These are phyloP conservation scores for Penicillium alfredii DNA, from an alignment of 495 filamentous ascomycete genomes.

Conservation along the genomic window DNA sequence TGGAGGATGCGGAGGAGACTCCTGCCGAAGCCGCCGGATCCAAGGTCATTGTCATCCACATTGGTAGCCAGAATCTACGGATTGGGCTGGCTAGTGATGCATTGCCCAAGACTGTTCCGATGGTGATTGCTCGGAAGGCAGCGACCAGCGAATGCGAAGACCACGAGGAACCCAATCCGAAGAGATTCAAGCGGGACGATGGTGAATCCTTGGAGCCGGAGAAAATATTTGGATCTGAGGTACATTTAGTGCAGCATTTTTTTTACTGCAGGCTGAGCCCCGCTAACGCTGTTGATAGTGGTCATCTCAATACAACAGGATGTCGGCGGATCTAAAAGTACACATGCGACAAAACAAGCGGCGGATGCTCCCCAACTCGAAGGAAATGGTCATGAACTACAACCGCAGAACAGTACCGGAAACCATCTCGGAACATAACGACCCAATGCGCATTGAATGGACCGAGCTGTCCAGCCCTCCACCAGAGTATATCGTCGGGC, in stretches of 20 bases:
- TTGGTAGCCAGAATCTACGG: conserved; percentile 95
- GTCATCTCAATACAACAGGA: conserved; percentile 67
- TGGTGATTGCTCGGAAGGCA: conserved; percentile 79
- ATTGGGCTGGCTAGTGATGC: conserved; percentile 93
- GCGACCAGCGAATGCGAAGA: conserved; percentile 75
- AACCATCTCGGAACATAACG: conserved; percentile 86
- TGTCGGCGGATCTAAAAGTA: conserved; percentile 79
- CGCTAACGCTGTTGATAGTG: too few relatives aligned
- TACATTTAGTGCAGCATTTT: conserved; percentile 27
- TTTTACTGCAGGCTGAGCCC: too few relatives aligned
- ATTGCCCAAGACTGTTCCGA: conserved; percentile 86
- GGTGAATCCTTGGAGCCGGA: conserved; percentile 56
- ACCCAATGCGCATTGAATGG: conserved; percentile 89
- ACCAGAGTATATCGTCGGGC: conserved; percentile 72
- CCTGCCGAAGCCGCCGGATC: conserved; percentile 65
- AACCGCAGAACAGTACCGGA: conserved; percentile 78
- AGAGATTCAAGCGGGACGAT: conserved; percentile 72
- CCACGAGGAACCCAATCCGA: conserved; percentile 74
- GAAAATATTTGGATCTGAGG: conserved; percentile 80
- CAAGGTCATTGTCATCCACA: conserved; percentile 91
- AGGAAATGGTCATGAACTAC: conserved; percentile 87
- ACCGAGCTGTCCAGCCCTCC: conserved; percentile 70
- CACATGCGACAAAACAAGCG: conserved; percentile 90
- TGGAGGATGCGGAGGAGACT: conserved; percentile 54
- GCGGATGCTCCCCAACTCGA: conserved; percentile 88